Evolutionary conservation across 2,329 filamentous ascomycete species (phyloP), one percentile per base, ranked within the genome.

Genomic region (Alternaria triticimaculans): DNA sequence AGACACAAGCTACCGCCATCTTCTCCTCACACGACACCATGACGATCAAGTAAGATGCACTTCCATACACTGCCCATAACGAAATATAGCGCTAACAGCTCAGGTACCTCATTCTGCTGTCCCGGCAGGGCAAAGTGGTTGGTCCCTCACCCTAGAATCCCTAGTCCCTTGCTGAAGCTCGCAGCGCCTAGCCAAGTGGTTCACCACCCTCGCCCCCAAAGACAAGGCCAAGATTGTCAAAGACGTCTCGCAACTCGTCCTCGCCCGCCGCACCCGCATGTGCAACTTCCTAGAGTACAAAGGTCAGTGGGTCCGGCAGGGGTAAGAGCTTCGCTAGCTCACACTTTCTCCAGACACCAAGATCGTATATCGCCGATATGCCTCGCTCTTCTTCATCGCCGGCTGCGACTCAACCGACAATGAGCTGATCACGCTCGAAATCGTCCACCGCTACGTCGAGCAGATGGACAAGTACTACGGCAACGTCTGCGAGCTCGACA

Each of bases 381-480:
- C 96, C 66, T 98, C 96, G 63, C 90, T 99, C 66, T 99, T 98
- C 87, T 99, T 99, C 87, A 99, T 99, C 81, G 94, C 95, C 76
- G 96, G 96, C 75, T 97, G 94, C 84, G 91, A 94, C 58, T 94
- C 94, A n/a, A 94, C 93, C 68, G 96, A 99, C 83, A 99, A 99
- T 83, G 96, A 99, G 80, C 86, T 99, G 78, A 97, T 98, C 80
- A 97, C 93, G 23, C 93, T 99, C 79, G 96, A 99, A 82, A 94
- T 99, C 79, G 96, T 99, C 76, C 96, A 99, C 82, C 93, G 96
- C 83, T 99, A 99, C 81, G 96, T 99, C 78, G 96, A 99, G 83
- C 96, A 99, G 84, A 99, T 99, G 96, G 96, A 99, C 87, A 99
- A 99, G 82, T 99, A 99, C 85, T 99, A 98, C 82, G 96, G 96